phyloP scores from a whole-genome alignment of 139 green algal species.

The Zygnema circumcarinatum region DNA sequence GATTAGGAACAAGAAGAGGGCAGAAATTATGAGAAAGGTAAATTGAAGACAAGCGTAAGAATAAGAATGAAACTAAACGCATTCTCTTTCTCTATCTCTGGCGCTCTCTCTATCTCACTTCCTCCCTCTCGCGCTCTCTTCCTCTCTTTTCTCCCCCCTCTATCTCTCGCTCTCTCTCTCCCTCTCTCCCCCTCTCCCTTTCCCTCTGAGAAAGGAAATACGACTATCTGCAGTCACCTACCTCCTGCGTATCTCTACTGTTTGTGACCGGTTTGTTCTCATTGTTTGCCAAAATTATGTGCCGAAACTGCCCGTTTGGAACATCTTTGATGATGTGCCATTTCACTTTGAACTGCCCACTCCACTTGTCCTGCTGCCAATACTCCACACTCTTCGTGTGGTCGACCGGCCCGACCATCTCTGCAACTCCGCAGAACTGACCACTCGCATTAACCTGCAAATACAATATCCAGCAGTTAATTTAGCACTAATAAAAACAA shows the following conservation, averaged over 20 bases:
- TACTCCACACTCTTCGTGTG: constrained; percentile 37
- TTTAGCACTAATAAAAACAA: background rate
- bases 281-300: constrained; percentile 58
- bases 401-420: constrained; percentile 59
- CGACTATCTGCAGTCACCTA: too few relatives aligned
- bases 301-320: constrained; percentile 57
- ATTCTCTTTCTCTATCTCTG: too few relatives aligned
- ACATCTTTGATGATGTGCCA: constrained; percentile 65
- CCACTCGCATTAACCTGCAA: constrained; percentile 61
- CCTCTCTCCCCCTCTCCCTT: too few relatives aligned
- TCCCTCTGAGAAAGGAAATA: too few relatives aligned
- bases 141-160: too few relatives aligned
- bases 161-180: too few relatives aligned
- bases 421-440: constrained; percentile 64
- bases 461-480: background rate
- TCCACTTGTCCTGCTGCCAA: constrained; percentile 66
- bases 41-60: too few relatives aligned
- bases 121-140: too few relatives aligned
- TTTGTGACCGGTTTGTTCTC: constrained; percentile 65
- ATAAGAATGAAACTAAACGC: too few relatives aligned
- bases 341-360: constrained; percentile 51
- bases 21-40: too few relatives aligned
- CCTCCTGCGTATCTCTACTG: constrained; percentile 63
- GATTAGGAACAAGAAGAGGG: too few relatives aligned
- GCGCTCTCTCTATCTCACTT: too few relatives aligned